Evolutionary conservation across 129 eudicot genomes (phyloP), one percentile per base, ranked within the genome.

Genomic region (Lonicera japonica): DNA sequence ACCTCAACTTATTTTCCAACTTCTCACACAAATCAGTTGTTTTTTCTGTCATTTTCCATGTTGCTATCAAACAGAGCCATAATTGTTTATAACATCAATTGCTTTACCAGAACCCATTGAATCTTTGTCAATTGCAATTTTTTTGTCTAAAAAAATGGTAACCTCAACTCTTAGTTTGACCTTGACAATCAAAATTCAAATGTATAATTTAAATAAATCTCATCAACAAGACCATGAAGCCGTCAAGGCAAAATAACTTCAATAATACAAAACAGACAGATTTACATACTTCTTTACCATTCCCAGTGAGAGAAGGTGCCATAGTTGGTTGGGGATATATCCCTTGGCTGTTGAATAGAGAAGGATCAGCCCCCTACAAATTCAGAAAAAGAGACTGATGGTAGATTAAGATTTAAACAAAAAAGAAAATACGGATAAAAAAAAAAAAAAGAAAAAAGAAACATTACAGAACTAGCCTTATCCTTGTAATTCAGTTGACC

Each of bases 341-440:
- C 25, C 97, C 97, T 82, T 91, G 97, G 77, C 95, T 91, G 66
- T 85, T 87, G 67, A 86, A 90, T 62, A 87, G 59, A 2, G 90
- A 84, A 19, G 97, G 85, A 71, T 86, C 97, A 61, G 72, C 79
- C 36, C 79, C 82, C 97, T 89, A 78, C 11, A 52, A 52, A 47
- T 47, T 12, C 38, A 71, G 25, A 51, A 40, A 24, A 12, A 52
- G 25, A 23, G 39, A 57, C n/a, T n/a, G 20, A 25, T 29, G 34
- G 64, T 54, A 70, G 29, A 14, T 8, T 1, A 29, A 40, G 5
- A 45, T 43, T 6, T 16, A 43, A 43, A 51, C 41, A 46, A 21
- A 21, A 24, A 23, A n/a, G n/a, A n/a, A 16, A 58, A 43, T 51
- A 56, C 54, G 54, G 38, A 25, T 18, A 8, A 48, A 18, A 25